Evolutionary conservation across 768 basidiomycete genomes (phyloP), one percentile per base, ranked within the genome.

Genomic region (Leccinum subgranulosum): DNA sequence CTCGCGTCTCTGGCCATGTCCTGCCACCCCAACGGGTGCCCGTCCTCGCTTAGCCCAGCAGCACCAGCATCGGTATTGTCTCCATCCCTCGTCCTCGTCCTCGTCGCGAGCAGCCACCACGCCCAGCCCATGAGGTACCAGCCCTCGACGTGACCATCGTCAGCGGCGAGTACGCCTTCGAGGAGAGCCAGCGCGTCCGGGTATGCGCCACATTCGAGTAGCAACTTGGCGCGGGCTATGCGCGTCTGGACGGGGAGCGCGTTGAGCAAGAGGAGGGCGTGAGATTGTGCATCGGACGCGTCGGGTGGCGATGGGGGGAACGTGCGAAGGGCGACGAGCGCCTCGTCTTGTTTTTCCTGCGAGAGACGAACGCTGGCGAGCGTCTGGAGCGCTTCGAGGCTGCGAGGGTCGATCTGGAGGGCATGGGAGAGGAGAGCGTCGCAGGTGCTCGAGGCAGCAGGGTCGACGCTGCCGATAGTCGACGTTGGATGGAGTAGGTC

Each of bases 121-220:
- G 90, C 88, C 93, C 93, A 97, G 53, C 93, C 94, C 72, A 95
- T 93, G 28, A 96, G 82, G 68, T 96, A 96, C 87, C 94, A 95
- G 1, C 87, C 94, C 64, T 95, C 93, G 12, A 94, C 86, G 53
- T 92, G 88, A 66, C 91, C 81, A 62, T 94, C 90, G 70, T 95
- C 92, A 0, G 85, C 73, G 10, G 87, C 81, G 73, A 94, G 85
- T 10, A 94, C 79, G 12, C 88, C 90, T 46, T 90, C 84, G 27
- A 96, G 73, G 14, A 94, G 84, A 11, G 86, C 72, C 6, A 95
- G 73, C 1, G 93, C 93, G 25, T 86, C 84, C 1, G 85, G 76
- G 68, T 84, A 90, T 4, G 88, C 75, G 3, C 77, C 73, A 19
- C 94, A 77, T 70, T 97, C 94, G 23, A 95, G 78, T 67, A 94